A percentile compares a stretch with the other conserved stretches of the same genome.
Evolutionary conservation across 2,329 filamentous ascomycete genomes (phyloP).

Genomic region (Drechslerella coelobrocha): DNA sequence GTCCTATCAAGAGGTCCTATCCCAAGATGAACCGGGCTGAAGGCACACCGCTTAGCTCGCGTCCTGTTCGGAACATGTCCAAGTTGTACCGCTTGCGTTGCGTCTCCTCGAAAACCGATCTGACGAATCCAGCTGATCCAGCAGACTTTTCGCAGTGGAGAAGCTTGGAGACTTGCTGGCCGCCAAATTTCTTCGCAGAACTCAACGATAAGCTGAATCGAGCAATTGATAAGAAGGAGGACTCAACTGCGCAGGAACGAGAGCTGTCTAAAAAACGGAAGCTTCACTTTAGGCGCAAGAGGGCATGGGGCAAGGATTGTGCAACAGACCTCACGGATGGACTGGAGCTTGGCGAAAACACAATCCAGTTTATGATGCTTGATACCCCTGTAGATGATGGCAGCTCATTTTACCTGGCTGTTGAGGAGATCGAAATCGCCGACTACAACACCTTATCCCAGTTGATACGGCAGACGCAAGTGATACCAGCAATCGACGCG

Average conservation of each 20-base stretch:
- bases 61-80: conserved; percentile 22
- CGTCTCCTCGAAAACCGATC: conserved; percentile 58
- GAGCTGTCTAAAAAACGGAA: conserved; percentile 68
- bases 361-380: conserved; percentile 64
- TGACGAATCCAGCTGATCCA: conserved; percentile 56
- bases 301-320: conserved; percentile 76
- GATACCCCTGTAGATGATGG: conserved; percentile 52
- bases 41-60: conserved; percentile 18
- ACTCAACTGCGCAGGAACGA: conserved; percentile 58
- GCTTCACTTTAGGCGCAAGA: conserved; percentile 69
- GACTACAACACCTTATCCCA: conserved; percentile 58
- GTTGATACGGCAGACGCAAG: conserved; percentile 45
- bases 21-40: conserved; percentile 15
- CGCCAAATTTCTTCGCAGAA: conserved; percentile 71
- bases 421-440: conserved; percentile 51
- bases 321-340: conserved; percentile 74
- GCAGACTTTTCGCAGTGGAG: conserved; percentile 53
- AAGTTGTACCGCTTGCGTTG: conserved; percentile 71
- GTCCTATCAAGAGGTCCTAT: conserved; percentile 18
- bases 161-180: conserved; percentile 66
- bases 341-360: conserved; percentile 68
- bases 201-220: conserved; percentile 65
- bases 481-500: not conserved
- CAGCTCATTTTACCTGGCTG: conserved; percentile 26
- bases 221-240: conserved; percentile 7